Conservation (phyloP, 371 early-diverging fungal species). For the Entomophthora muscae region DNA sequence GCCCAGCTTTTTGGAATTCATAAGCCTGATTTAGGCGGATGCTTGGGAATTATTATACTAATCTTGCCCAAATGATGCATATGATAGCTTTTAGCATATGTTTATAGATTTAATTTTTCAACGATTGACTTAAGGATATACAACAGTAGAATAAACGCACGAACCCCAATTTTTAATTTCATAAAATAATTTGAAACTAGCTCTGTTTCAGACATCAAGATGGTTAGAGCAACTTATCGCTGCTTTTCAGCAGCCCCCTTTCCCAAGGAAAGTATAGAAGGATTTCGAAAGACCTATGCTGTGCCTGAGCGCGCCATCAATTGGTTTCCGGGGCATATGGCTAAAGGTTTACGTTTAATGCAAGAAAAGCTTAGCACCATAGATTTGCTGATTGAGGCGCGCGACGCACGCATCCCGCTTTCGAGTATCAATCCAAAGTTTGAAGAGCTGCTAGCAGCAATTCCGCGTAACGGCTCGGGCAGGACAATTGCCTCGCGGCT, state of each 20-base stretch:
- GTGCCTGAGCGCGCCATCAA: conserved; percentile 37
- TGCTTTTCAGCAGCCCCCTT: neutral
- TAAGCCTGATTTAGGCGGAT: too few relatives aligned
- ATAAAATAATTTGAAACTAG: too few relatives aligned
- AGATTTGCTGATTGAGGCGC: conserved; percentile 79
- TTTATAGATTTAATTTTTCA: too few relatives aligned
- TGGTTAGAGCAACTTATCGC: neutral
- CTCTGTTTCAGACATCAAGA: too few relatives aligned
- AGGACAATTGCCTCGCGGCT: neutral
- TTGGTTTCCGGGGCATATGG: conserved; percentile 95
- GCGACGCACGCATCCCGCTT: conserved; percentile 80
- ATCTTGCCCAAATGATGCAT: too few relatives aligned
- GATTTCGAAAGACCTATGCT: neutral
- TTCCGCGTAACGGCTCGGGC: neutral
- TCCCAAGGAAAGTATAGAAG: neutral
- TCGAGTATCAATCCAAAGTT: conserved; percentile 75
- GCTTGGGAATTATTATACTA: too few relatives aligned
- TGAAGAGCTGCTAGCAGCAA: conserved; percentile 33
- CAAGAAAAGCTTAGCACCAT: conserved; percentile 47
- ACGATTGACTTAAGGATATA: too few relatives aligned
- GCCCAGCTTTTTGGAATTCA: too few relatives aligned
- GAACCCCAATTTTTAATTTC: too few relatives aligned
- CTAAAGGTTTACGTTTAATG: conserved; percentile 61
- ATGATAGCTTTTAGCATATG: too few relatives aligned
- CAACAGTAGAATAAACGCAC: too few relatives aligned